Conservation (phyloP, 2,329 filamentous ascomycete genomes). For the Zasmidium cellare region DNA sequence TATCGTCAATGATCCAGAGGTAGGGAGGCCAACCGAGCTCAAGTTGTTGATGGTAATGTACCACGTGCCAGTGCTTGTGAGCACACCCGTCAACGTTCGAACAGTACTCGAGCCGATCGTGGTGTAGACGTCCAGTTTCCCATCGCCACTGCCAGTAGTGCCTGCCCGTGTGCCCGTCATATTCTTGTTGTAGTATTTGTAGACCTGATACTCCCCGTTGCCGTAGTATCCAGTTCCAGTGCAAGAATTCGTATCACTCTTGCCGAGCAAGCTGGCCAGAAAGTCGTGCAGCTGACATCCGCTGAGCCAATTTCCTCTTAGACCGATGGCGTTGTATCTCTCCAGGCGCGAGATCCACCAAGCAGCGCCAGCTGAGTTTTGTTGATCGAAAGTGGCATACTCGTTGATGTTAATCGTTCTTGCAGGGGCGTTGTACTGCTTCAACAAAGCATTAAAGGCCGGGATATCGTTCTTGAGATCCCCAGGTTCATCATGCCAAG, state of each 20-base stretch:
- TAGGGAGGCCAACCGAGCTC: conserved; percentile 36
- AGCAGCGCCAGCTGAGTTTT: conserved; percentile 43
- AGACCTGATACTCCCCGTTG: conserved; percentile 47
- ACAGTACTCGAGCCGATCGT: conserved; percentile 34
- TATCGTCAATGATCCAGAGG: conserved; percentile 34
- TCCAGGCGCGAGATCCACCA: conserved; percentile 53
- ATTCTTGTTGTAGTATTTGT: conserved; percentile 48
- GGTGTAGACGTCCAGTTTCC: conserved; percentile 42
- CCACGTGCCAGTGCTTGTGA: conserved; percentile 36
- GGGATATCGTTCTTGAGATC: conserved; percentile 28
- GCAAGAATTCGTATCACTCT: conserved; percentile 28
- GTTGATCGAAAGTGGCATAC: conserved; percentile 45
- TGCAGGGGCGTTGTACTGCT: conserved; percentile 3
- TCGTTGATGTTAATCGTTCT: conserved; percentile 51
- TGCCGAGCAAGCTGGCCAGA: conserved; percentile 44
- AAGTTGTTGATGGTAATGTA: conserved; percentile 37
- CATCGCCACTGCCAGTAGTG: conserved; percentile 38
- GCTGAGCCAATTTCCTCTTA: conserved; percentile 50
- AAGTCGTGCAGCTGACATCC: conserved; percentile 46
- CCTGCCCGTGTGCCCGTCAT: conserved; percentile 46
- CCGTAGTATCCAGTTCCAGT: conserved; percentile 38
- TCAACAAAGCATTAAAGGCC: conserved; percentile 21
- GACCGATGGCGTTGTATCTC: conserved; percentile 42
- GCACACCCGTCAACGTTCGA: conserved; percentile 39
- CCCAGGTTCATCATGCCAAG: conserved; percentile 44